Base-by-base conservation (phyloP, 2,329 filamentous ascomycete species). In the Xylariaceae sp. region DNA sequence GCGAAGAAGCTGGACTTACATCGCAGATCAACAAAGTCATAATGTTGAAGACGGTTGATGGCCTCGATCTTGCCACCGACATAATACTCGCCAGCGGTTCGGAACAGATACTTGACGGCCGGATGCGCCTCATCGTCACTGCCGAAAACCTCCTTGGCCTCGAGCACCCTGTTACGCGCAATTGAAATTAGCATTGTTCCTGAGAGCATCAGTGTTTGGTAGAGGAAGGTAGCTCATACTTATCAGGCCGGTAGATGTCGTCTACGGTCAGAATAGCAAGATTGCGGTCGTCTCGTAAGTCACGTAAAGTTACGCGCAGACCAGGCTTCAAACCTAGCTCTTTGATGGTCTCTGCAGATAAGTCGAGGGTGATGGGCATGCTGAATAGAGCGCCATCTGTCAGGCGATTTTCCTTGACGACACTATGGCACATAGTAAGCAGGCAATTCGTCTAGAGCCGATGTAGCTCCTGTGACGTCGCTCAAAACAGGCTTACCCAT, bases 21-120 rank as follows among this genome's bases (percentile, higher is more conserved):
- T 80, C 94, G 87, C 55, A 97, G 85, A 69, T 90, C 94, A 65
- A 97, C 91, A 79, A 97, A 97, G 80, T 99, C 94, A 80, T 99
- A 99, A 82, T 99, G 94, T 79, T 95, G 92, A 57, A 96, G 83
- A 65, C 91, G 89, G 83, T 93, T 93, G 72, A 99, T 87, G 58
- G 94, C 94, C 72, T 97, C 91, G 61, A 99, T 79, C 84, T 95
- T 97, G 72, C 94, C 94, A 71, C 94, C 94, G 59, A 99, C 84
- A 75, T 97, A 97, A 75, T 87, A 95, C 57, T 96, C 92, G 67
- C 90, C 81, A 58, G 89, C 87, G 30, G 85, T 87, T 68, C 86
- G 82, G 79, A 88, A 87, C 59, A 99, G 86, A 79, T 95, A 94
- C 77, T 89, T 91, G 74, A 97, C 84, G 57, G 94, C 94, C 35